Percentiles rank a stretch among this genome's conserved stretches.
phyloP scores from a whole-genome alignment of 495 filamentous ascomycete genomes.

The Podospora conica region DNA sequence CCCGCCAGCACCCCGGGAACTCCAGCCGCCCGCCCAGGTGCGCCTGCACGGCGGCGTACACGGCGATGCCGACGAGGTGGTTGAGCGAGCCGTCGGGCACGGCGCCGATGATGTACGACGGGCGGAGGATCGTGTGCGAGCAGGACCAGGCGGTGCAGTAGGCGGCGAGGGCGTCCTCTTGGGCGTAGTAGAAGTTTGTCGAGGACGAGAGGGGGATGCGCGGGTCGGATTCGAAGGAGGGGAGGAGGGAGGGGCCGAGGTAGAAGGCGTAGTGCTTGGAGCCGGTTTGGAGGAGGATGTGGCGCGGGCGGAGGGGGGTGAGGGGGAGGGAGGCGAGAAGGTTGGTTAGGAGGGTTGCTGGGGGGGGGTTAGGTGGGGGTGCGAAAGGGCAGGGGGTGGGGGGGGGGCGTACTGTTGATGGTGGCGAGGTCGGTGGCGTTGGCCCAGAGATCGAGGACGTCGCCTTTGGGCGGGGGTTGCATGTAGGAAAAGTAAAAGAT shows the following conservation, averaged over 20 bases:
- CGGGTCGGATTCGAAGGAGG: conserved; percentile 41
- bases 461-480: conserved; percentile 35
- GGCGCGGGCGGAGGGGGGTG: conserved; percentile 37
- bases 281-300: conserved; percentile 47
- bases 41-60: conserved; percentile 43
- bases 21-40: conserved; percentile 31
- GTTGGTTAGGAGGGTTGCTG: conserved; percentile 38
- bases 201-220: conserved; percentile 30
- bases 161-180: conserved; percentile 40
- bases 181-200: conserved; percentile 49
- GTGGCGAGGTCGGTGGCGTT: conserved; percentile 39
- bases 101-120: conserved; percentile 45
- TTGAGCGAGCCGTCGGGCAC: conserved; percentile 48
- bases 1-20: conserved; percentile 36
- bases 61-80: conserved; percentile 39
- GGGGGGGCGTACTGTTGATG: conserved; percentile 32
- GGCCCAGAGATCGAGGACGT: conserved; percentile 37
- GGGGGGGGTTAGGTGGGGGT: conserved; percentile 2
- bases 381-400: background rate
- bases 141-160: conserved; percentile 33
- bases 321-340: conserved; percentile 40
- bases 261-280: conserved; percentile 49
- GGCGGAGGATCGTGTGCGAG: conserved; percentile 37
- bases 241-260: conserved; percentile 39
- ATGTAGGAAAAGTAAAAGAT: conserved; percentile 54